Evolutionary conservation across 208 protist species (phyloP), one percentile per base, ranked within the genome.

Genomic region (Trypanosoma rangeli): DNA sequence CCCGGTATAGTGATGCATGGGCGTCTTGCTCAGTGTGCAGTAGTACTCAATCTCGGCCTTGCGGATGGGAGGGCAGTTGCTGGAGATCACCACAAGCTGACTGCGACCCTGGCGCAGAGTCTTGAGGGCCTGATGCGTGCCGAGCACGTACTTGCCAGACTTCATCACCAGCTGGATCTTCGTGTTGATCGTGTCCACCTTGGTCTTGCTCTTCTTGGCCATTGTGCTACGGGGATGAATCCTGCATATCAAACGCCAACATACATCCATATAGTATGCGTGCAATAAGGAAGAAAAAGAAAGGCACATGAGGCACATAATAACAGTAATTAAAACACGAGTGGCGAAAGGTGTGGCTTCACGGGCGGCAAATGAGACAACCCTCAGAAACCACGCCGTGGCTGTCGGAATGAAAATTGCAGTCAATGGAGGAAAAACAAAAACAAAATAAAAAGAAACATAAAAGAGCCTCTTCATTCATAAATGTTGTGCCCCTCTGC

Each of bases 21-120:
- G 82, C 57, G 98, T 99, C 89, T 99, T 99, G 86, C 92, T 92
- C 68, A 99, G 97, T 83, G 99, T 99, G 82, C 98, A 98, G 91
- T 99, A 99, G 93, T 99, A 99, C 93, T 99, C 99, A 64, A 99
- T 94, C 91, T 99, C 98, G 12, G 98, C 98, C 81, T 98, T 98
- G 78, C 97, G 93, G 48, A 99, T 87, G 37, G 98, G 89, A 57
- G 98, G 98, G 93, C 96, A 98, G 94, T 99, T 99, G 91, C 82
- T 98, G 33, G 98, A 74, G 73, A 99, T 97, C 68, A 99, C 89
- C 55, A 99, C 82, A 58, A 99, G 91, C 94, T 99, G 99, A 79
- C 98, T 97, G 94, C 92, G 90, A 70, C 89, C 90, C 82, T 92
- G 74, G 78, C 98, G 97, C 20, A 99, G 89, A 53, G 96, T 98